phyloP scores from a whole-genome alignment of 2,329 filamentous ascomycete species.

The Fusarium chaquense region DNA sequence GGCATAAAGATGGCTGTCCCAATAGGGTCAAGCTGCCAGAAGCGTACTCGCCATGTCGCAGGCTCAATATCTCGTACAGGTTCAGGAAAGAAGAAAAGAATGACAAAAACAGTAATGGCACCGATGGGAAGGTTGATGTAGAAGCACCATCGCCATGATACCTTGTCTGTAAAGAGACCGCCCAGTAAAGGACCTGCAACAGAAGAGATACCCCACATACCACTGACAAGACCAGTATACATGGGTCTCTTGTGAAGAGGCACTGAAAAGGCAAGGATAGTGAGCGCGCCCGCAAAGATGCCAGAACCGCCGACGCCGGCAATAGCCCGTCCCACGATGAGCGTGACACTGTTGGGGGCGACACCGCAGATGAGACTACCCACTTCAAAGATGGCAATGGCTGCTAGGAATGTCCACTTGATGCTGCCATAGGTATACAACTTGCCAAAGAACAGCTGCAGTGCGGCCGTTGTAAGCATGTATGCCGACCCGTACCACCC shows the following conservation, averaged over 20 bases:
- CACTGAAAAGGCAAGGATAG: constrained; percentile 57
- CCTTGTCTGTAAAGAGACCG: constrained; percentile 52
- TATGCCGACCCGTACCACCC: constrained; percentile 64
- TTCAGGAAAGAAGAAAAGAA: constrained; percentile 47
- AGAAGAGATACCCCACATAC: constrained; percentile 61
- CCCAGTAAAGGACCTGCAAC: constrained; percentile 53
- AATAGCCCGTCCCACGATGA: constrained; percentile 54
- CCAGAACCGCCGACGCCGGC: constrained; percentile 58
- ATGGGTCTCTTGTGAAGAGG: constrained; percentile 52
- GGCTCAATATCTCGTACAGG: constrained; percentile 43
- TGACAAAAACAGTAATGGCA: constrained; percentile 50
- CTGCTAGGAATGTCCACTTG: constrained; percentile 56
- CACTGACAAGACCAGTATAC: constrained; percentile 53
- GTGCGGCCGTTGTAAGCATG: constrained; percentile 56
- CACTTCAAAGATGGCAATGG: constrained; percentile 58
- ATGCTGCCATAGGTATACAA: constrained; percentile 60
- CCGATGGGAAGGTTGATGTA: constrained; percentile 58
- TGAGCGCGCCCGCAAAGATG: constrained; percentile 59
- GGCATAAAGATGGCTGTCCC: constrained; percentile 52
- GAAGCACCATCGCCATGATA: constrained; percentile 58
- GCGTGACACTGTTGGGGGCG: constrained; percentile 49
- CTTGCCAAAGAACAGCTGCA: constrained; percentile 57
- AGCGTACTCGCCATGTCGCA: constrained; percentile 42
- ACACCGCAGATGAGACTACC: constrained; percentile 58
- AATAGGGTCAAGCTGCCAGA: constrained; percentile 49